Evolutionary conservation across 345 rosid genomes (phyloP), one percentile per base, ranked within the genome.

Genomic region (Mercurialis annua): DNA sequence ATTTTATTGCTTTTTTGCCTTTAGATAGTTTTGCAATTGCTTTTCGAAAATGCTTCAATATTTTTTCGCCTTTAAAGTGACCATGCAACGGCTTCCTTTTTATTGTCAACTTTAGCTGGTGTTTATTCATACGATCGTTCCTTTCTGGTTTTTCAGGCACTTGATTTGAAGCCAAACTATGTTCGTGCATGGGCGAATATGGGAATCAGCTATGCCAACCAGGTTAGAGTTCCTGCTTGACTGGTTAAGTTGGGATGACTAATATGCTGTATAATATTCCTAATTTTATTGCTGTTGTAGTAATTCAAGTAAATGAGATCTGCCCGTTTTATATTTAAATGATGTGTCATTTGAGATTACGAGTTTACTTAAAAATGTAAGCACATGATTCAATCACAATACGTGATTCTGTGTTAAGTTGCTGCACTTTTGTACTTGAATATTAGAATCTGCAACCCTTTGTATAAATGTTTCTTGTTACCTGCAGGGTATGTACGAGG

Each of bases 121-220:
- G 16, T 40, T 24, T 21, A 29, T 38, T 40, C 18, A 56, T 60
- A 49, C 46, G 53, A 27, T n/a, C n/a, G 16, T 64, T 29, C 64
- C 65, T 29, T 24, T 40, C 31, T 44, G 51, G 50, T 44, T 66
- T 61, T 72, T 65, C 80, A 95, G 99, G 99, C 99, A 61, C 80
- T 92, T 57, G 97, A 95, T 84, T 86, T 95, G 88, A 95, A 95
- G 83, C 99, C 99, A 40, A 95, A 95, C 64, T 95, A 95, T 65
- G 98, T 95, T 73, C 99, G 99, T n/a, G 99, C 99, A n/a, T 92
- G 99, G 99, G 97, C 98, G 75, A 95, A 95, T 82, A 92, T 95
- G 98, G 99, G 99, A 54, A 95, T 95, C 78, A 95, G 99, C 78
- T 95, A 84, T 64, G 99, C 99, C 65, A 95, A 95, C 81, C 99